Conservation (phyloP, 441 rosid genomes). For the Hura crepitans region DNA sequence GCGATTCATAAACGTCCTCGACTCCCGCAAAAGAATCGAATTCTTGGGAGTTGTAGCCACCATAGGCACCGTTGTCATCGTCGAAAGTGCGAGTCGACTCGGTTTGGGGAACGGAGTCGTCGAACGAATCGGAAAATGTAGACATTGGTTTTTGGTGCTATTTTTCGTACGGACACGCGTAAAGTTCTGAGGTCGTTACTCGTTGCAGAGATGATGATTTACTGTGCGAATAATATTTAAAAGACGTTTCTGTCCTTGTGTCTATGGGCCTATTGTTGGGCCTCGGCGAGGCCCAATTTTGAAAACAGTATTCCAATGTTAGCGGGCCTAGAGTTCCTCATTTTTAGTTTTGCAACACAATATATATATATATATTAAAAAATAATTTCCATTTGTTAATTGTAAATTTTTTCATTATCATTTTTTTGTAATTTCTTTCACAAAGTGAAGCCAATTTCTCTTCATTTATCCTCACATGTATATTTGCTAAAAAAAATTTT, state of each 20-base stretch:
- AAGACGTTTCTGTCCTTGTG: neutral
- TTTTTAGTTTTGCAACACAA: no score
- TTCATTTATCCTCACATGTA: no score
- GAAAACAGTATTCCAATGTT: no score
- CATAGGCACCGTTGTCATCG: slow-evolving; percentile 23
- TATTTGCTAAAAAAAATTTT: no score
- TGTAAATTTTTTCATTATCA: no score
- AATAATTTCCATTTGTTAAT: no score
- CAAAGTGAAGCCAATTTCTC: no score
- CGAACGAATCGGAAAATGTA: slow-evolving; percentile 39
- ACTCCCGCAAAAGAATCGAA: slow-evolving; percentile 27
- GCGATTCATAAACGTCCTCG: slow-evolving; percentile 36
- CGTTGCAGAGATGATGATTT: neutral
- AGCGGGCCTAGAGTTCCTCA: no score
- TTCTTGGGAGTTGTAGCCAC: slow-evolving; percentile 19
- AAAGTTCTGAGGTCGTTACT: neutral
- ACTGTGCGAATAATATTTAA: neutral
- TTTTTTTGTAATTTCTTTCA: no score
- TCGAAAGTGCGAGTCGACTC: slow-evolving; percentile 33
- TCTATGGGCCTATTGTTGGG: neutral
- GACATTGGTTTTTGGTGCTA: slow-evolving; percentile 35
- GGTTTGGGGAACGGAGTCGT: slow-evolving; percentile 38
- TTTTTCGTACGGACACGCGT: slow-evolving; percentile 4
- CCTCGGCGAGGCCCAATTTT: neutral
- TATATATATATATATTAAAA: no score